Evolutionary conservation across 129 eudicot species (phyloP).

Genomic region (Flaveria robusta): DNA sequence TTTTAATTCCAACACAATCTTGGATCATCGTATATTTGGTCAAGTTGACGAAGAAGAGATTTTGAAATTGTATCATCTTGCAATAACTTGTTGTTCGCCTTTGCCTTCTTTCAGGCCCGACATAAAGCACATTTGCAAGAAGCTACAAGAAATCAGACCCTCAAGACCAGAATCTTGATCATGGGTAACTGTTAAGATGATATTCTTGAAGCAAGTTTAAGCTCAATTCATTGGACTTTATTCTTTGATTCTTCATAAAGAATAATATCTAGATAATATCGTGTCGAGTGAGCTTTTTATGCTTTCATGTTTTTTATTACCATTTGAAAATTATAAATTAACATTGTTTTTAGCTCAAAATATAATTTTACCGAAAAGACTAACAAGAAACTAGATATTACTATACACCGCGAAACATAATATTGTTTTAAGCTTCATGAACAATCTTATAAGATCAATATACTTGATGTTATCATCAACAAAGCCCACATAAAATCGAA

Average conservation of each 20-base stretch:
- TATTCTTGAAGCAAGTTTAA: neutral
- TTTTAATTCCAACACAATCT: slow-evolving; percentile 58
- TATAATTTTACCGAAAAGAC: neutral
- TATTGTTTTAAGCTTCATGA: no score
- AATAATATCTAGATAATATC: neutral
- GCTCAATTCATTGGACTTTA: neutral
- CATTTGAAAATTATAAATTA: neutral
- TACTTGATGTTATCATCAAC: no score
- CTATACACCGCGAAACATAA: no score
- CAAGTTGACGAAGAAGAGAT: slow-evolving; percentile 53
- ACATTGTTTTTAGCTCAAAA: neutral
- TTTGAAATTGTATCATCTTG: slow-evolving; percentile 67
- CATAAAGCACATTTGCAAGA: slow-evolving; percentile 54
- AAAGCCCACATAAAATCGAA: no score
- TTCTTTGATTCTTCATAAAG: neutral
- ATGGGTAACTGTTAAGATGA: neutral
- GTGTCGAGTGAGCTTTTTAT: neutral
- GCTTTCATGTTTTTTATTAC: neutral
- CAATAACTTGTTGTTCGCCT: slow-evolving; percentile 91
- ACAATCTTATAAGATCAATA: no score
- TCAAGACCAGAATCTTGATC: slow-evolving; percentile 27
- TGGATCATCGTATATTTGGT: slow-evolving; percentile 53
- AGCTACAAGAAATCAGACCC: slow-evolving; percentile 61
- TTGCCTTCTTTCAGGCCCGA: slow-evolving; percentile 70
- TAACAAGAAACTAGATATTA: neutral